phyloP scores from a whole-genome alignment of 2,329 filamentous ascomycete genomes.

The Periconia macrospinosa region DNA sequence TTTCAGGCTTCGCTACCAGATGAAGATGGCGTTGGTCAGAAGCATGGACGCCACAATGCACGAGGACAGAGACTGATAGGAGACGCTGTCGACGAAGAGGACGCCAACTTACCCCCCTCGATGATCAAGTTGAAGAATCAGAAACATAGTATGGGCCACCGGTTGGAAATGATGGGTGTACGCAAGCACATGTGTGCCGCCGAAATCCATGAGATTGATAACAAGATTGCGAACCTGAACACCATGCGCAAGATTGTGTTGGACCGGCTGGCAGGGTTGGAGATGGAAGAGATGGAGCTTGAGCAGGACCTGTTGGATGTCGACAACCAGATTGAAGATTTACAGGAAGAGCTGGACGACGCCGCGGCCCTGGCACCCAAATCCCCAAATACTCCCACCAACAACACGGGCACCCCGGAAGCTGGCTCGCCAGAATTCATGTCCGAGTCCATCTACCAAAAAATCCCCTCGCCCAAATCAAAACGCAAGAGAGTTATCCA shows the following conservation, averaged over 20 bases:
- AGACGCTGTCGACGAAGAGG: constrained; percentile 57
- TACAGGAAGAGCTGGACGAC: constrained; percentile 62
- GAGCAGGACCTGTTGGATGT: constrained; percentile 77
- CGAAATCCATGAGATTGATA: constrained; percentile 95
- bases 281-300: constrained; percentile 86
- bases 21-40: constrained; percentile 59
- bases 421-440: constrained; percentile 70
- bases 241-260: constrained; percentile 92
- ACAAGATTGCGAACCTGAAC: constrained; percentile 90
- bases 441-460: constrained; percentile 97
- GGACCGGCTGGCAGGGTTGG: constrained; percentile 79
- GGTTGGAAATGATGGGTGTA: constrained; percentile 86
- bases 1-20: constrained; percentile 91
- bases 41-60: constrained; percentile 67
- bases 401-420: constrained; percentile 55
- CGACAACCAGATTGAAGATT: constrained; percentile 64
- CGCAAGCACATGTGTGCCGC: constrained; percentile 97
- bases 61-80: constrained; percentile 74
- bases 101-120: constrained; percentile 63
- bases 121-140: constrained; percentile 78
- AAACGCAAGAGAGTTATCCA: constrained; percentile 61
- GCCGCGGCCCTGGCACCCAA: constrained; percentile 49
- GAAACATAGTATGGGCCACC: constrained; percentile 76
- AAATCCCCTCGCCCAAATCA: constrained; percentile 67
- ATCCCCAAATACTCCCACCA: constrained; percentile 38